Evolutionary conservation across 495 filamentous ascomycete genomes (phyloP), one percentile per base, ranked within the genome.

Genomic region (Parmelia sp.): DNA sequence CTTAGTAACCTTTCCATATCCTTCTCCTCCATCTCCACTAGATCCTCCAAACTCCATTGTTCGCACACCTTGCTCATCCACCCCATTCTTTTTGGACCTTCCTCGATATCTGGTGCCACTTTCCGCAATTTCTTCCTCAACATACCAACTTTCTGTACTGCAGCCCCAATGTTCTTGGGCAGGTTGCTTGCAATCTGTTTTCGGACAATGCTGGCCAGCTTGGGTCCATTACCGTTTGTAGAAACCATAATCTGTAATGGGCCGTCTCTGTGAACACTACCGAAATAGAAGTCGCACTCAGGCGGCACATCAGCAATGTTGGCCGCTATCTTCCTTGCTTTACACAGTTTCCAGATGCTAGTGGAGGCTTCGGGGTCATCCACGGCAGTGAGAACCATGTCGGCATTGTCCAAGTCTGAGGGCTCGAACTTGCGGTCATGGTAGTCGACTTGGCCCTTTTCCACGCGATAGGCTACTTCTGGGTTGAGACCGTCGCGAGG

Each of bases 211-310:
- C 88, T 93, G 17, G 94, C 94, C 63, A 97, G 74, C 76, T 93
- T 88, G 2, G 94, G 94, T 0, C 94, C 94, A 72, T 97, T 97
- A 11, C 94, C 94, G 73, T 97, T 97, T 15, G 94, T 98, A 74
- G 88, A 92, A 57, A 98, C 92, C 94, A 98, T 98, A 66, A 98
- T 84, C 80, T 98, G 94, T 66, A 98, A 74, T 14, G 94, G 95
- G 0, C 94, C 94, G 74, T 97, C 95, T 29, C 94, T 85, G 78
- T 98, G 89, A 36, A 97, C 85, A 74, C 88, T 92, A 56, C 94
- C 94, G 74, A 98, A 98, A 76, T 97, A 98, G 72, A 98, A 98
- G 71, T 98, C 94, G 73, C 94, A 98, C 74, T 97, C 94, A 0
- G 91, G 83, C 0, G 95, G 95, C 2, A 97, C 95, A 75, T 98